Conservation (phyloP, 2,329 filamentous ascomycete genomes). For the Furcasterigmium furcatum region DNA sequence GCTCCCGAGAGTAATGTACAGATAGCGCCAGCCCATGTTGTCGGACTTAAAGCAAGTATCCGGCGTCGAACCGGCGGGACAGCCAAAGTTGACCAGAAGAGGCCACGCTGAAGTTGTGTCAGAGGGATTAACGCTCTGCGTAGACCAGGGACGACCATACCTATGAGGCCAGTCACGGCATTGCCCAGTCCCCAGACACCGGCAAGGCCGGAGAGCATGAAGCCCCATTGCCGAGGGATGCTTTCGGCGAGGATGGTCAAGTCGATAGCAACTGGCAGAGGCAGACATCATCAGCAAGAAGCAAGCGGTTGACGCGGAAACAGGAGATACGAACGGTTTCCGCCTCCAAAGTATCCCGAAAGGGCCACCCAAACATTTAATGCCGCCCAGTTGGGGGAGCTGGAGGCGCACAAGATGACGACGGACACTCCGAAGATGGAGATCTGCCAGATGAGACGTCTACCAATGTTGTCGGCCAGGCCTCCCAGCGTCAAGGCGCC, state of each 20-base stretch:
- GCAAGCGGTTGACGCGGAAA: too few relatives aligned
- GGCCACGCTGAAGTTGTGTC: slow-evolving; percentile 11
- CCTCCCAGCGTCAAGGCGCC: slow-evolving; percentile 11
- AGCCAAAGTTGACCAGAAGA: slow-evolving; percentile 14
- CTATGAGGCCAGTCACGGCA: slow-evolving; percentile 12
- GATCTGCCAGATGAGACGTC: slow-evolving; percentile 13
- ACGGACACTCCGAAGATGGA: slow-evolving; percentile 15
- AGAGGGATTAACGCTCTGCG: background rate
- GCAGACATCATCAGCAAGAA: too few relatives aligned
- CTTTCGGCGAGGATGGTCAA: slow-evolving; percentile 15
- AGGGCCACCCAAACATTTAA: slow-evolving; percentile 12
- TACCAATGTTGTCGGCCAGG: slow-evolving; percentile 12
- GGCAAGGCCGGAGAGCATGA: slow-evolving; percentile 13
- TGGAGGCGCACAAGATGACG: slow-evolving; percentile 8
- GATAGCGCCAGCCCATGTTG: background rate
- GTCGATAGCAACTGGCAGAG: slow-evolving; percentile 14
- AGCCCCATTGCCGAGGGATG: slow-evolving; percentile 12
- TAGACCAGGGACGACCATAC: slow-evolving; percentile 2
- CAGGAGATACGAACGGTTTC: slow-evolving; percentile 15
- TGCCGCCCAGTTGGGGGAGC: slow-evolving; percentile 13
- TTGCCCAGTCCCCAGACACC: slow-evolving; percentile 15
- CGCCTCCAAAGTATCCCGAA: slow-evolving; percentile 13
- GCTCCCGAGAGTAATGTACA: background rate
- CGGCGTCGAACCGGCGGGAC: slow-evolving; percentile 1
- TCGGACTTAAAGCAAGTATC: background rate